Evolutionary conservation across 495 filamentous ascomycete genomes (phyloP).

Genomic region (Penicillium mononematosum): DNA sequence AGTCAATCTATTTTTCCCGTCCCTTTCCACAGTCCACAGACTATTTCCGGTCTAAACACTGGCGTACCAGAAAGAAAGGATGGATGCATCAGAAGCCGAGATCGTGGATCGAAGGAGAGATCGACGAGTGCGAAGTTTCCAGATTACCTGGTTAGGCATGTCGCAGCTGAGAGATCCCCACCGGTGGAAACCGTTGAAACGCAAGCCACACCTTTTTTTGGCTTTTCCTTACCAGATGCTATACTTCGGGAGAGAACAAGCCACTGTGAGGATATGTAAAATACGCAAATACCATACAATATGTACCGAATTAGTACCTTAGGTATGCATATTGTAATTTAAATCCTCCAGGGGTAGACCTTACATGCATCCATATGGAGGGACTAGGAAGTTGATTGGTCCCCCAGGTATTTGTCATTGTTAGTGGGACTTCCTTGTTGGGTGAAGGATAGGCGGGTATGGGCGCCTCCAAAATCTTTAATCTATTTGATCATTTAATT

Average conservation of each 20-base stretch:
- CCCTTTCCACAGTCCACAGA: slow-evolving; percentile 5
- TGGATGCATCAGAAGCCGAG: slow-evolving; percentile 15
- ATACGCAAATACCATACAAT: too few relatives aligned
- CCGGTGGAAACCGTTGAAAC: slow-evolving; percentile 34
- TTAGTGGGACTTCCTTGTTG: slow-evolving; percentile 7
- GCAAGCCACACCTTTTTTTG: slow-evolving; percentile 31
- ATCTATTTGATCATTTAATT: slow-evolving; percentile 4
- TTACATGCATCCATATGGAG: slow-evolving; percentile 4
- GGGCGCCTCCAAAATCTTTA: slow-evolving; percentile 9
- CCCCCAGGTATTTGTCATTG: slow-evolving; percentile 43
- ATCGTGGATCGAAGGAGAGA: slow-evolving; percentile 23
- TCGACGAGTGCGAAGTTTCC: slow-evolving; percentile 26
- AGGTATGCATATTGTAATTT: not conserved
- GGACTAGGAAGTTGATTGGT: slow-evolving; percentile 16
- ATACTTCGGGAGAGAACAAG: not conserved
- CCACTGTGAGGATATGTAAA: not conserved
- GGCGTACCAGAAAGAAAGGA: slow-evolving; percentile 15
- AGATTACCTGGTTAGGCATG: slow-evolving; percentile 20
- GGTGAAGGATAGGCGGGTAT: slow-evolving; percentile 35
- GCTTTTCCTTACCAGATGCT: slow-evolving; percentile 8
- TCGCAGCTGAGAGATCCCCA: slow-evolving; percentile 20
- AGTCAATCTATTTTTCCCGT: slow-evolving; percentile 30
- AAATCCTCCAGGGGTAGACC: not conserved
- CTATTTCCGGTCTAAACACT: slow-evolving; percentile 21
- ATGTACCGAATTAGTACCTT: too few relatives aligned